Evolutionary conservation across 192 early-diverging fungal species (phyloP).

Genomic region (Coemansia erecta): DNA sequence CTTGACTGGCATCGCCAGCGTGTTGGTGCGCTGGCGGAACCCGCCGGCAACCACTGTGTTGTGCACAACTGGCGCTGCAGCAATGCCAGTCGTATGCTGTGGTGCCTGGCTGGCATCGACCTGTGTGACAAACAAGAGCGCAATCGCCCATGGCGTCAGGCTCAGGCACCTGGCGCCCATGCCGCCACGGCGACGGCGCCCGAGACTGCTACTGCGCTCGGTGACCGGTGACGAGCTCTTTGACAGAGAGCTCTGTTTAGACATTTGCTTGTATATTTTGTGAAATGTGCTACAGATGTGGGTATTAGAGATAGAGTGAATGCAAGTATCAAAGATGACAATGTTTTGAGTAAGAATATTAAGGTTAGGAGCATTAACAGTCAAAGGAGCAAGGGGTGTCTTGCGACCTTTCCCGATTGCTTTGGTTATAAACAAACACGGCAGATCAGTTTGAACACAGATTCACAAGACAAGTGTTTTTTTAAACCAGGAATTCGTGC

Average conservation of each 20-base stretch:
- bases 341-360: no score
- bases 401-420: neutral
- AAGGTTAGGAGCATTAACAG: no score
- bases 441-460: no score
- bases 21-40: neutral
- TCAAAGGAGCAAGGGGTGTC: neutral
- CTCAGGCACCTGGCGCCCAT: neutral
- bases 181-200: neutral
- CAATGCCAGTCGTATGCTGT: neutral
- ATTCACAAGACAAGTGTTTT: no score
- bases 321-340: no score
- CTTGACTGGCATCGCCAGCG: neutral
- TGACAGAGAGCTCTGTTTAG: neutral
- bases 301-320: no score
- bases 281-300: no score
- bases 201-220: neutral
- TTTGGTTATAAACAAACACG: no score
- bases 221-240: neutral
- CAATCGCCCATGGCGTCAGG: constrained; percentile 18
- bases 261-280: no score
- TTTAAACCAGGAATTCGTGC: no score
- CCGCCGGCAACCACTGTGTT: neutral
- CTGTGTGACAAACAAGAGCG: constrained; percentile 1
- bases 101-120: neutral
- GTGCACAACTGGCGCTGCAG: neutral